Percentiles rank a stretch among this genome's conserved stretches.
These are phyloP conservation scores for Monosporascus sp. DNA, from an alignment of 2,329 filamentous ascomycete species.

Conservation along the genomic window DNA sequence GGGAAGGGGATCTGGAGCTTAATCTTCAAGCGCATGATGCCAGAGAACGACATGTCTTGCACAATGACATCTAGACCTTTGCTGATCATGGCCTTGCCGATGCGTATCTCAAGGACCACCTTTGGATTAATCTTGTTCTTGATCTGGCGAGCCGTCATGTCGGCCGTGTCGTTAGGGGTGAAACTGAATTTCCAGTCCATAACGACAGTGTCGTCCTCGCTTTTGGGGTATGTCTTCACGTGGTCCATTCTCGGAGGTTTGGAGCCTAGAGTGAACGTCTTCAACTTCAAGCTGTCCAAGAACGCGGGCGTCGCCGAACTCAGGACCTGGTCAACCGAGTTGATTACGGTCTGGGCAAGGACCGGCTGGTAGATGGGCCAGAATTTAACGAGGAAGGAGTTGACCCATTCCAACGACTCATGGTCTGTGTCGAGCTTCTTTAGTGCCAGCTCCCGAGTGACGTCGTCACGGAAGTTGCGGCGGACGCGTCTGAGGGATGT, in stretches of 20 bases:
- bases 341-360: slow-evolving; percentile 85
- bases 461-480: slow-evolving; percentile 92
- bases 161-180: slow-evolving; percentile 87
- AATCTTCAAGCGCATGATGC: slow-evolving; percentile 93
- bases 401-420: slow-evolving; percentile 97
- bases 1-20: slow-evolving; percentile 96
- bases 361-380: slow-evolving; percentile 99
- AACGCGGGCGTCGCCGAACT: slow-evolving; percentile 89
- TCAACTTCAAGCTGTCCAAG: slow-evolving; percentile 87
- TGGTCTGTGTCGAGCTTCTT: slow-evolving; percentile 82
- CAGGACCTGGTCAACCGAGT: slow-evolving; percentile 90
- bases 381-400: slow-evolving; percentile 97
- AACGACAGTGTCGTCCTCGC: slow-evolving; percentile 88
- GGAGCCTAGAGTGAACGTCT: slow-evolving; percentile 86
- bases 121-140: slow-evolving; percentile 98
- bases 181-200: slow-evolving; percentile 99
- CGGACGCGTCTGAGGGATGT: slow-evolving; percentile 91
- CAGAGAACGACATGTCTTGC: slow-evolving; percentile 94
- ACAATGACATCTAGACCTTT: slow-evolving; percentile 97
- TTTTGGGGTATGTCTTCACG: slow-evolving; percentile 96
- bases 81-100: slow-evolving; percentile 95
- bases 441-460: slow-evolving; percentile 83
- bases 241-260: slow-evolving; percentile 96
- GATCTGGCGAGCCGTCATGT: slow-evolving; percentile 84
- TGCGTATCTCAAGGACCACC: slow-evolving; percentile 85